Base-by-base conservation (phyloP, 1,284 basidiomycete species). In the Xerocomus amazonicus region DNA sequence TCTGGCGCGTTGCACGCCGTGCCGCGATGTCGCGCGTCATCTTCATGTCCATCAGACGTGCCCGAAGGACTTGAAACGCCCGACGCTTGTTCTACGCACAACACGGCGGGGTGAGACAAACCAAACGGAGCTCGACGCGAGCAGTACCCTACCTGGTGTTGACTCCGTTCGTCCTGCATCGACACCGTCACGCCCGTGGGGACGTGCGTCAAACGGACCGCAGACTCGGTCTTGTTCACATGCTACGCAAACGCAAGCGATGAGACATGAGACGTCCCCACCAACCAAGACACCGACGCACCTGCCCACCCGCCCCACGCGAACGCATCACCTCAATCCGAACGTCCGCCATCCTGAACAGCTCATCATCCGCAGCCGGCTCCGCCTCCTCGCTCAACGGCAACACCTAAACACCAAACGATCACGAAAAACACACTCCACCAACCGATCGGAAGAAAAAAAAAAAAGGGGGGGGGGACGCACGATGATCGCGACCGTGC, bases 171-270 rank as follows among this genome's bases (percentile, higher is more conserved):
- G 61, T 99, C 96, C 72, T 99, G 97, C 92, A 98, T 98, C 4
- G 93, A 95, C 9, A 99, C 97, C 0, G 87, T 89, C 49, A 98
- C 90, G 0, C 95, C 94, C 1, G 93, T 92, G 0, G 97, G 96
- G 12, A 91, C 72, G 61, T 99, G 97, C 0, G 94, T 97, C 32
- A 99, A 70, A 1, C 97, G 86, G n/a, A 99, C 92, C 1, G 97
- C 97, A 0, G 94, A 97, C 70, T 99, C 97, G 0, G 96, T 99
- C 77, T 92, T 93, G 73, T 99, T 99, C 61, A 99, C 97, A 71
- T 99, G 96, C 87, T 96, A 62, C 23, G n/a, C 6, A 10, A 16
- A 6, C 5, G 26, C n/a, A 9, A 9, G 14, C 23, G 3, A 35
- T 55, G 19, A 23, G 19, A 4, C 19, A 23, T 23, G 28, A 59